These are phyloP conservation scores for Ophiocordyceps camponoti-leonardi DNA, from an alignment of 2,329 filamentous ascomycete genomes.

Conservation along the genomic window DNA sequence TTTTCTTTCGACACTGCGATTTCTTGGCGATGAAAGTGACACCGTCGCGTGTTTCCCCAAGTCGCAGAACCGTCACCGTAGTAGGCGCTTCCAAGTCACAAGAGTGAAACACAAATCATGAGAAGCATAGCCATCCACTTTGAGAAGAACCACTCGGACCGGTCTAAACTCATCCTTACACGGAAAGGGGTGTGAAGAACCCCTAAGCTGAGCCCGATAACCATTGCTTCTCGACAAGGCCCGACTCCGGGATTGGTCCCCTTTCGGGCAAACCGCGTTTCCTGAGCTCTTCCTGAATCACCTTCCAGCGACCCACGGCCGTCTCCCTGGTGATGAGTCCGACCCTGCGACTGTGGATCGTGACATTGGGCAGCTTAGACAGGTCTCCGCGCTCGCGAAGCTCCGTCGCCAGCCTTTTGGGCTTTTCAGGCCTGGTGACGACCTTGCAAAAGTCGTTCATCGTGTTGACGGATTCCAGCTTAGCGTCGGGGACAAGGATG, in stretches of 20 bases:
- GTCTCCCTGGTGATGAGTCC: constrained; percentile 58
- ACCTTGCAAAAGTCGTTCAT: constrained; percentile 36
- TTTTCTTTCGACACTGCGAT: too few species aligned
- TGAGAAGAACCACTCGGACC: background rate
- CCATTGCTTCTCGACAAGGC: constrained; percentile 26
- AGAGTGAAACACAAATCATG: background rate
- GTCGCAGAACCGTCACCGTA: too few species aligned
- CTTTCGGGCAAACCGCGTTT: constrained; percentile 42
- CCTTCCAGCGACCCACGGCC: constrained; percentile 59
- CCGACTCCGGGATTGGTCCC: constrained; percentile 22
- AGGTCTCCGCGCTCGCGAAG: constrained; percentile 32
- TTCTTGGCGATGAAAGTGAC: too few species aligned
- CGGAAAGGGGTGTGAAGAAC: background rate
- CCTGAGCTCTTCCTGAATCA: constrained; percentile 54
- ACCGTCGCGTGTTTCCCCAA: too few species aligned
- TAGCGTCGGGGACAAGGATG: constrained; percentile 53
- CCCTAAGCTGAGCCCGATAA: constrained; percentile 7
- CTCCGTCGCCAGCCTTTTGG: constrained; percentile 44
- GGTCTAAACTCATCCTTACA: background rate
- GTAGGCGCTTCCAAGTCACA: too few species aligned
- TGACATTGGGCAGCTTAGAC: constrained; percentile 47
- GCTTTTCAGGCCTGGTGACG: constrained; percentile 34
- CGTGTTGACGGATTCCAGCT: constrained; percentile 38
- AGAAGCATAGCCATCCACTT: background rate
- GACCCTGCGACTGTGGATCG: constrained; percentile 43